These are phyloP conservation scores for Lathyrus oleraceus DNA, from an alignment of 306 rosid species.

Conservation along the genomic window DNA sequence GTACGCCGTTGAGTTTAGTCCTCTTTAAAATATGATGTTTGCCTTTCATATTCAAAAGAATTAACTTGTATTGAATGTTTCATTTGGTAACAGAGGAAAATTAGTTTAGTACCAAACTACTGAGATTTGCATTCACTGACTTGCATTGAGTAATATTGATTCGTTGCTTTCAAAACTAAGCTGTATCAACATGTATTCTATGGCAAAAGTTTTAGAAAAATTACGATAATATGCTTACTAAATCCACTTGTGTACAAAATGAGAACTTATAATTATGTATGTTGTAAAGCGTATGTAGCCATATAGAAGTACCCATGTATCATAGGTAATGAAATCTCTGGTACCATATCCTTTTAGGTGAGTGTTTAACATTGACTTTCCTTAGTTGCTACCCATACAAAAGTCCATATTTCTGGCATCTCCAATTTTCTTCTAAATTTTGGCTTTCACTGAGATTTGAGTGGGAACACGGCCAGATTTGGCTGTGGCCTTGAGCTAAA, in stretches of 20 bases:
- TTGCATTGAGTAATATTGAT: neutral
- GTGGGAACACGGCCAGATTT: neutral
- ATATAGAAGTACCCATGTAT: neutral
- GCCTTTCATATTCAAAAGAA: neutral
- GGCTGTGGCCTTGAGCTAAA: neutral
- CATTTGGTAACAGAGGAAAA: neutral
- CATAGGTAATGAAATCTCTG: neutral
- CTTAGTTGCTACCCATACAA: neutral
- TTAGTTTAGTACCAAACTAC: neutral
- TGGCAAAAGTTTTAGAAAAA: conserved; percentile 2
- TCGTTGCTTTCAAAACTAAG: conserved; percentile 4
- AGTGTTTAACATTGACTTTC: neutral
- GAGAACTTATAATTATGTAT: neutral
- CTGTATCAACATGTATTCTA: neutral
- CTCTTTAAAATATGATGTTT: neutral
- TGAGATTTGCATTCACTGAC: neutral
- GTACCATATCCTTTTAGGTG: neutral
- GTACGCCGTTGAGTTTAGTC: neutral
- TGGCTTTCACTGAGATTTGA: neutral
- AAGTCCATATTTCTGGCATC: neutral
- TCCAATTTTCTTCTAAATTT: neutral
- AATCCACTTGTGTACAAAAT: neutral
- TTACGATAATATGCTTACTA: neutral
- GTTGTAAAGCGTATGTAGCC: neutral
- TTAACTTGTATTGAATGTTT: neutral